These are phyloP conservation scores for Arthrobotrys sinensis DNA, from an alignment of 2,329 filamentous ascomycete species.

Conservation along the genomic window DNA sequence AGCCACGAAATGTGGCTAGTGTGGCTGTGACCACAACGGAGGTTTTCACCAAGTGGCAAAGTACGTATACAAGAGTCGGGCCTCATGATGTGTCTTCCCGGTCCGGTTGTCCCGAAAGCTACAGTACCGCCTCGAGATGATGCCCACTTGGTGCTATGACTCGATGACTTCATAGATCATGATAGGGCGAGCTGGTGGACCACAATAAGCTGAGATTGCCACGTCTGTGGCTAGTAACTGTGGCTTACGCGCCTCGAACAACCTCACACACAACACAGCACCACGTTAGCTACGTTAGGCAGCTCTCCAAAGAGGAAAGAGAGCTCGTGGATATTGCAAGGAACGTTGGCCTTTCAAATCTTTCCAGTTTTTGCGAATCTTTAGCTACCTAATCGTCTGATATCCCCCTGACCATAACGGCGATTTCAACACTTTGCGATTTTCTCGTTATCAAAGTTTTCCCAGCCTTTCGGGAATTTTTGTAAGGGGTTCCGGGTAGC, in stretches of 20 bases:
- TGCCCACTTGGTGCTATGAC: background rate
- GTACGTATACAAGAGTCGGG: conserved; percentile 6
- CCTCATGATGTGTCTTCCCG: conserved; percentile 7
- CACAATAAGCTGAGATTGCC: conserved; percentile 34
- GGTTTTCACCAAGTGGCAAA: conserved; percentile 44
- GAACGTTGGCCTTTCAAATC: conserved; percentile 30
- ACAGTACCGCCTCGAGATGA: conserved; percentile 4
- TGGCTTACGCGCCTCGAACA: conserved; percentile 28
- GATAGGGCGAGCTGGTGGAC: conserved; percentile 8
- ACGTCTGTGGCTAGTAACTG: conserved; percentile 31
- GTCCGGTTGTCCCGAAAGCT: conserved; percentile 29
- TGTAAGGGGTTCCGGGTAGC: conserved; percentile 30
- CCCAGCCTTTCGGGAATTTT: conserved; percentile 43
- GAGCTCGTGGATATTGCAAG: conserved; percentile 33
- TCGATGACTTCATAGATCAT: conserved; percentile 21
- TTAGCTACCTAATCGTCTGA: conserved; percentile 46
- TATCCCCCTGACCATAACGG: conserved; percentile 20
- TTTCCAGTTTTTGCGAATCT: conserved; percentile 4
- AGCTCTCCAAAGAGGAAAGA: conserved; percentile 53
- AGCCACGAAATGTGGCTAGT: conserved; percentile 47
- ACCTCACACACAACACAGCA: conserved; percentile 14
- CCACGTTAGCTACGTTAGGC: conserved; percentile 10
- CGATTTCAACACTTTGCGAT: conserved; percentile 20
- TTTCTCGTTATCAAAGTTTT: conserved; percentile 17
- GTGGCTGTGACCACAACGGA: conserved; percentile 40